Evolutionary conservation across 495 filamentous ascomycete species (phyloP), one percentile per base, ranked within the genome.

Genomic region (Hypoxylon crocopeplum): DNA sequence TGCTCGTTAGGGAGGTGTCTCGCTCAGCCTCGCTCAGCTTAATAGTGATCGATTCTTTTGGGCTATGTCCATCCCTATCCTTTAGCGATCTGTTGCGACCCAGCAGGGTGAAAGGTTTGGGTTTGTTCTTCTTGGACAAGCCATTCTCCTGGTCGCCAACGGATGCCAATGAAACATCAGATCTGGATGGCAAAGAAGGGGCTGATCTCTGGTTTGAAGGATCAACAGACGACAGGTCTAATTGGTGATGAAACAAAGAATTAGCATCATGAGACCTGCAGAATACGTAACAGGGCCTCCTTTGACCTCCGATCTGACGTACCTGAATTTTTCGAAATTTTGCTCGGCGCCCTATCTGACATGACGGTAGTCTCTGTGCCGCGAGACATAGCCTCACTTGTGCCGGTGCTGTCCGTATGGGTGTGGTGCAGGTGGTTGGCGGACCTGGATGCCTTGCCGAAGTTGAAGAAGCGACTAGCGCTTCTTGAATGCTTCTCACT

Each of bases 81-180:
- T 87, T 85, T 49, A 88, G 83, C 7, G 89, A 92, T 46, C 83
- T 86, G 21, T 86, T 86, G 32, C 89, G 85, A 24, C 79, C 80
- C 13, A 92, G 72, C 17, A 92, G 76, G 20, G 81, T 72, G 55
- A 84, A 84, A 12, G 80, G 75, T 33, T 83, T 84, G 1, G 82
- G 80, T 46, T 83, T 84, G 54, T 64, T 67, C 64, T 74, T 80
- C 66, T 74, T 80, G 7, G 62, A 56, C 13, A 70, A 56, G 19
- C 41, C 50, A 38, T 44, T 21, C 19, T 81, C 76, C 59, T 77
- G 61, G 25, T 80, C 76, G 27, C 48, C 38, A 7, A 75, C 67
- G 6, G 74, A 73, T 30, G 69, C 66, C 42, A 77, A 69, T 54
- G 78, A 76, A 41, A 78, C 48, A 46, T 81, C 75, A 32, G 78